Percentiles rank a stretch among this genome's conserved stretches.
Evolutionary conservation across 208 protist genomes (phyloP).

Genomic region (Crithidia brevicula): DNA sequence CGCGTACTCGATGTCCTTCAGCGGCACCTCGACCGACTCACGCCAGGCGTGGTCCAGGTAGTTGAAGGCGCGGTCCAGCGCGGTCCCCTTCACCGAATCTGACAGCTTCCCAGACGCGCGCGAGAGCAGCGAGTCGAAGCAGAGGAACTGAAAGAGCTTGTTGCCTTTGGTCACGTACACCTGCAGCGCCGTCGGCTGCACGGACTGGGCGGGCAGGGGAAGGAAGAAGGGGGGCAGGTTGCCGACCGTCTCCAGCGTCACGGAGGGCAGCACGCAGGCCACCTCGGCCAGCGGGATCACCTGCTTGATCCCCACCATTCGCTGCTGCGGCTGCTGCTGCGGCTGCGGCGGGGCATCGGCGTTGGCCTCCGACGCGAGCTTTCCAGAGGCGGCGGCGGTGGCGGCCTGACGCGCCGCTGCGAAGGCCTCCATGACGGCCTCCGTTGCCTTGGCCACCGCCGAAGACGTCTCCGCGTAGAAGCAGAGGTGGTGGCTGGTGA

Average conservation of each 20-base stretch:
- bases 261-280: conserved; percentile 62
- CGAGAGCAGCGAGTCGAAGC: conserved; percentile 62
- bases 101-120: conserved; percentile 48
- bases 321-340: too few species aligned
- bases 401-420: conserved; percentile 29
- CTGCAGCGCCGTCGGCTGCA: conserved; percentile 74
- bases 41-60: conserved; percentile 89
- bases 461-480: conserved; percentile 58
- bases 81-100: conserved; percentile 49
- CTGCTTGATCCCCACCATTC: conserved; percentile 45
- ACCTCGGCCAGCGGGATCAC: conserved; percentile 62
- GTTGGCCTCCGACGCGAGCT: neutral
- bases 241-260: conserved; percentile 62
- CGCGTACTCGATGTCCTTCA: conserved; percentile 68
- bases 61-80: conserved; percentile 80
- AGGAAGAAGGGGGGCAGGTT: conserved; percentile 70
- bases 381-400: conserved; percentile 9
- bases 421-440: conserved; percentile 31
- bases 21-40: conserved; percentile 55
- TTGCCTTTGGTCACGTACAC: conserved; percentile 58
- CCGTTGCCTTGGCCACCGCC: conserved; percentile 36
- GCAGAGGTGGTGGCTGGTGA: conserved; percentile 70
- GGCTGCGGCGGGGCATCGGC: neutral
- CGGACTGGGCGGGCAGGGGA: conserved; percentile 53
- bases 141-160: conserved; percentile 77